phyloP scores from a whole-genome alignment of 2,329 filamentous ascomycete species.

The Peltaster fructicola region DNA sequence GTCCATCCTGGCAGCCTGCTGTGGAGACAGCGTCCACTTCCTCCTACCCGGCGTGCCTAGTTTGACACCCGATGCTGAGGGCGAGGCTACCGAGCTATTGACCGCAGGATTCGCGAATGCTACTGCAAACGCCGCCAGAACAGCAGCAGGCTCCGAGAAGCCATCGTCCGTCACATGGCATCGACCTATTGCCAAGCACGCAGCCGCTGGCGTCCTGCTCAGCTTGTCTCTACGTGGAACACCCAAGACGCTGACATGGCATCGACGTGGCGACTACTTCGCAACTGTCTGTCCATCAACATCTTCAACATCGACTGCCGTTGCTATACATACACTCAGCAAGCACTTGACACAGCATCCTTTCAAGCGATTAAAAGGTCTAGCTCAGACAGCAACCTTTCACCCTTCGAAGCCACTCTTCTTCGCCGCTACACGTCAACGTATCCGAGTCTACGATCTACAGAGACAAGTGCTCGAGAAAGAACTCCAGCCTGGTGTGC shows the following conservation, averaged over 20 bases:
- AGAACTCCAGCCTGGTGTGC: conserved; percentile 79
- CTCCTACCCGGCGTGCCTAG: conserved; percentile 50
- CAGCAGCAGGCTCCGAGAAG: conserved; percentile 40
- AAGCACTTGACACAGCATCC: conserved; percentile 92
- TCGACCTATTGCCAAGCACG: conserved; percentile 54
- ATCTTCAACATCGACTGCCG: conserved; percentile 47
- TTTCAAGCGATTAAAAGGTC: conserved; percentile 58
- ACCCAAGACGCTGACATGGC: conserved; percentile 84
- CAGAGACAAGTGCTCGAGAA: conserved; percentile 83
- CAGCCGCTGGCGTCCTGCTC: conserved; percentile 62
- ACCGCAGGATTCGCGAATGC: conserved; percentile 78
- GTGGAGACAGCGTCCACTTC: conserved; percentile 71
- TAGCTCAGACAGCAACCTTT: conserved; percentile 83
- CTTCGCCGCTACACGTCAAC: conserved; percentile 88
- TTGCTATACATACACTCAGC: conserved; percentile 85
- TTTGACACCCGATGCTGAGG: conserved; percentile 42
- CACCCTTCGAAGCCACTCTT: conserved; percentile 85
- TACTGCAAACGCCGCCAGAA: conserved; percentile 36
- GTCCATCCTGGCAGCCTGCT: conserved; percentile 65
- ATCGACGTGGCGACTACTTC: conserved; percentile 85
- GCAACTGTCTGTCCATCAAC: conserved; percentile 74
- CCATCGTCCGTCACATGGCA: conserved; percentile 67
- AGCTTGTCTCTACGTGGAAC: conserved; percentile 50
- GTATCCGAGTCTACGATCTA: conserved; percentile 85
- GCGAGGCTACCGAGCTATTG: conserved; percentile 3